phyloP scores from a whole-genome alignment of 2,329 filamentous ascomycete genomes.

The Mollisiaceae sp. region DNA sequence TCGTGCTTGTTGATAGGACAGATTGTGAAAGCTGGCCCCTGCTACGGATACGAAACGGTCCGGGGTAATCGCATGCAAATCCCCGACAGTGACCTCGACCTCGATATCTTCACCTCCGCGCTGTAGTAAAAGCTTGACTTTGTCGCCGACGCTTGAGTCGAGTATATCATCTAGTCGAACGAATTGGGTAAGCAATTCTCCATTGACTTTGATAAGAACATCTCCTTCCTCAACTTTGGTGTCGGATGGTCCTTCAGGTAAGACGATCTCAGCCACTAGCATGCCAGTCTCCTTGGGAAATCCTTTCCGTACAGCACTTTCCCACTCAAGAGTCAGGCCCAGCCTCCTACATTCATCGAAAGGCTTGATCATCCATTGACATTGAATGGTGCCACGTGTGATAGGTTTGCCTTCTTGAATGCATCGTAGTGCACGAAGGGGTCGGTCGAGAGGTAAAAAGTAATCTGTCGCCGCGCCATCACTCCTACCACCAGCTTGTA shows the following conservation, averaged over 20 bases:
- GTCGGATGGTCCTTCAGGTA: constrained; percentile 88
- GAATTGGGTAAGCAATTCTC: constrained; percentile 90
- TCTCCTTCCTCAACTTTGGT: constrained; percentile 92
- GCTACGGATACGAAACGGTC: constrained; percentile 95
- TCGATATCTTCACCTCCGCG: constrained; percentile 87
- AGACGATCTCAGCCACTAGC: constrained; percentile 93
- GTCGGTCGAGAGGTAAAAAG: constrained; percentile 91
- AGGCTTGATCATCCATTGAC: constrained; percentile 94
- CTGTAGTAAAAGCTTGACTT: constrained; percentile 82
- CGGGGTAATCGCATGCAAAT: constrained; percentile 93
- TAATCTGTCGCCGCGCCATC: constrained; percentile 98
- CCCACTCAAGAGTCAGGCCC: constrained; percentile 83
- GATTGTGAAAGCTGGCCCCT: constrained; percentile 91
- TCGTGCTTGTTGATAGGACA: constrained; percentile 97
- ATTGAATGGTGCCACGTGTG: constrained; percentile 95
- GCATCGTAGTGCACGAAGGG: constrained; percentile 83
- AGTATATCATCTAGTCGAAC: constrained; percentile 89
- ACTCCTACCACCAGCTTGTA: constrained; percentile 91
- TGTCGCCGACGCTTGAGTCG: constrained; percentile 81
- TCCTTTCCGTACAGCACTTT: constrained; percentile 78
- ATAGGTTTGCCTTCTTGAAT: constrained; percentile 78
- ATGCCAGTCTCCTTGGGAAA: constrained; percentile 96
- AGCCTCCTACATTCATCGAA: constrained; percentile 96
- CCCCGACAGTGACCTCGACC: constrained; percentile 82
- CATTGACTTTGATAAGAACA: constrained; percentile 91